These are phyloP conservation scores for Sungouiozyma ichnusensis DNA, from an alignment of 805 yeast genomes.

Conservation along the genomic window DNA sequence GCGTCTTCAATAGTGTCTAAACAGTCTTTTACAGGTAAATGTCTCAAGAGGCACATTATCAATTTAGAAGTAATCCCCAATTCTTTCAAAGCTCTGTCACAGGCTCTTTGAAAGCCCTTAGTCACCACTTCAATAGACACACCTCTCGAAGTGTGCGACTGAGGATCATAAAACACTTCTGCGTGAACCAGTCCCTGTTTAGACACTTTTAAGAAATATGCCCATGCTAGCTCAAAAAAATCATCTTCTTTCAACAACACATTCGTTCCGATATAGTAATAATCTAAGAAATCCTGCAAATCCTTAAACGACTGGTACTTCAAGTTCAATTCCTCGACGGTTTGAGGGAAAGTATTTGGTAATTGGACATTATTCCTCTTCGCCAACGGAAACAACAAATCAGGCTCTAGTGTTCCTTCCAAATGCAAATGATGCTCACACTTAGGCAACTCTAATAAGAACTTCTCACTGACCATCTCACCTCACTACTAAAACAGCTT, in stretches of 20 bases:
- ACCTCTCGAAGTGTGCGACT: slow-evolving; percentile 66
- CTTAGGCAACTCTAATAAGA: slow-evolving; percentile 64
- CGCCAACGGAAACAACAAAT: slow-evolving; percentile 57
- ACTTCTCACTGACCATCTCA: slow-evolving; percentile 24
- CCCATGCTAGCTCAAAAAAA: slow-evolving; percentile 69
- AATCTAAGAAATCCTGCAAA: slow-evolving; percentile 68
- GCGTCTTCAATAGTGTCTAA: slow-evolving; percentile 47
- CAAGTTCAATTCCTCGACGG: slow-evolving; percentile 45
- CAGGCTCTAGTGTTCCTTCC: slow-evolving; percentile 78
- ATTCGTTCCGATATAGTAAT: slow-evolving; percentile 71
- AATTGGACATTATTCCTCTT: slow-evolving; percentile 48
- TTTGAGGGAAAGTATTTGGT: slow-evolving; percentile 53
- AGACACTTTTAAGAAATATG: slow-evolving; percentile 50
- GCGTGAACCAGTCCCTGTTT: slow-evolving; percentile 56
- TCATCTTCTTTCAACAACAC: slow-evolving; percentile 63
- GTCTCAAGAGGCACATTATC: slow-evolving; percentile 77
- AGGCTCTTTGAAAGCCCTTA: slow-evolving; percentile 57
- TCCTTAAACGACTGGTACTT: slow-evolving; percentile 55
- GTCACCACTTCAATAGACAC: slow-evolving; percentile 50
- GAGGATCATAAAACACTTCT: slow-evolving; percentile 78
- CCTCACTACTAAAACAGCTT: too few relatives aligned
- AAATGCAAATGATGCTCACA: slow-evolving; percentile 82
- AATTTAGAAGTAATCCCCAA: slow-evolving; percentile 58
- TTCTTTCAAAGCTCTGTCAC: slow-evolving; percentile 47
- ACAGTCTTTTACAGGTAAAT: slow-evolving; percentile 52